A percentile compares a stretch with the other conserved stretches of the same genome.
These are phyloP conservation scores for Hibiscus tridactylites DNA, from an alignment of 345 rosid species.

Conservation along the genomic window DNA sequence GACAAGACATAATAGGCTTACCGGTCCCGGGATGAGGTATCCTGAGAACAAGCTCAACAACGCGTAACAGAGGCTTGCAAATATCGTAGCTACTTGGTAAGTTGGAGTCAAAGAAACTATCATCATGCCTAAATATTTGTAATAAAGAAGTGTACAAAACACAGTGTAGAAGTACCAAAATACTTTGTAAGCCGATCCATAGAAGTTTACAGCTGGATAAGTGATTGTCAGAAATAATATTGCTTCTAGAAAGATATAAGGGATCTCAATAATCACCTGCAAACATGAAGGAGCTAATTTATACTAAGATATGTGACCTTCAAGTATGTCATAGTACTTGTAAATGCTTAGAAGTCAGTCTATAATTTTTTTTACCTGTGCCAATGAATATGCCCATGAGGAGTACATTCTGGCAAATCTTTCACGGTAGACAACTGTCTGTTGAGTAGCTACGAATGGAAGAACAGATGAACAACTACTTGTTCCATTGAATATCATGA, in stretches of 20 bases:
- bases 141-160: constrained; percentile 34
- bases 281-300: neutral
- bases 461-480: constrained; percentile 36
- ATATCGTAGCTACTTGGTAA: constrained; percentile 26
- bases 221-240: constrained; percentile 26
- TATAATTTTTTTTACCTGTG: constrained; percentile 38
- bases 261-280: constrained; percentile 39
- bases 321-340: too few species aligned
- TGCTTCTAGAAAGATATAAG: constrained; percentile 33
- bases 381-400: constrained; percentile 46
- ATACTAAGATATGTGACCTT: neutral
- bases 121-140: constrained; percentile 42
- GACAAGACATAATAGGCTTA: constrained; percentile 10
- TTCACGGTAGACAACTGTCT: constrained; percentile 49
- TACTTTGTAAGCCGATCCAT: constrained; percentile 30
- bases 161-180: constrained; percentile 38
- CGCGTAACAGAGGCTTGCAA: constrained; percentile 22
- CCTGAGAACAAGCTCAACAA: constrained; percentile 33
- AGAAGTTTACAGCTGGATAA: constrained; percentile 29
- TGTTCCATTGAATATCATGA: constrained; percentile 30
- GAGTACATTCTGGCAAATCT: constrained; percentile 57
- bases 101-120: constrained; percentile 36
- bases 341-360: neutral
- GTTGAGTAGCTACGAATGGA: constrained; percentile 35
- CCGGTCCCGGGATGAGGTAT: constrained; percentile 41